A percentile compares a stretch with the other conserved stretches of the same genome.
These are phyloP conservation scores for Zygosaccharomyces gambellarensis DNA, from an alignment of 805 yeast species.

Conservation along the genomic window DNA sequence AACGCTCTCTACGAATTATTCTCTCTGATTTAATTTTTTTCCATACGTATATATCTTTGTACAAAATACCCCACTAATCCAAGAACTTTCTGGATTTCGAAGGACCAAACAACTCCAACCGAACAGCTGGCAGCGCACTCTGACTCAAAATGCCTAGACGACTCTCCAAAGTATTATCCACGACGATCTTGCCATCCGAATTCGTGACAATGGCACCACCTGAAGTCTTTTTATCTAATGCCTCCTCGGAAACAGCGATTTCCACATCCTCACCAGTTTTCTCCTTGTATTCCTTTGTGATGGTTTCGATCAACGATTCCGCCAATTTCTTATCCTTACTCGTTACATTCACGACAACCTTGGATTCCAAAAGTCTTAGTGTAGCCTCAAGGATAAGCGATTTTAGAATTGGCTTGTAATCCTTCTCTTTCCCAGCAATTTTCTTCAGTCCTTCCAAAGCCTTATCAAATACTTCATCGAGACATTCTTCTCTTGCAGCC, in stretches of 20 bases:
- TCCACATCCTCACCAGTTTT: slow-evolving; percentile 55
- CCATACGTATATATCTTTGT: neutral
- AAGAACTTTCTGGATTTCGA: slow-evolving; percentile 85
- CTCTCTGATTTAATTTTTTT: neutral
- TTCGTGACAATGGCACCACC: slow-evolving; percentile 83
- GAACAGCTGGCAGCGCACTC: slow-evolving; percentile 86
- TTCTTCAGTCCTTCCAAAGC: slow-evolving; percentile 60
- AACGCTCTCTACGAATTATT: neutral
- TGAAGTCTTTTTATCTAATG: slow-evolving; percentile 57
- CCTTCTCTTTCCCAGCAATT: slow-evolving; percentile 48
- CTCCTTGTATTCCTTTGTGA: slow-evolving; percentile 58
- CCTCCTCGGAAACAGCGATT: slow-evolving; percentile 53
- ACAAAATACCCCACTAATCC: slow-evolving; percentile 43
- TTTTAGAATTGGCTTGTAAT: slow-evolving; percentile 64
- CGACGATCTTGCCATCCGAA: slow-evolving; percentile 75
- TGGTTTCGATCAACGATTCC: slow-evolving; percentile 41
- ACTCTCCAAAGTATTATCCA: slow-evolving; percentile 90
- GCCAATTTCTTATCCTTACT: slow-evolving; percentile 39
- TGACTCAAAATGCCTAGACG: slow-evolving; percentile 78
- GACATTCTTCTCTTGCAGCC: slow-evolving; percentile 75
- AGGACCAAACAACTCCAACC: slow-evolving; percentile 84
- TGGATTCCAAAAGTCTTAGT: slow-evolving; percentile 66
- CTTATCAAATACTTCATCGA: slow-evolving; percentile 66
- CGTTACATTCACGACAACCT: slow-evolving; percentile 57
- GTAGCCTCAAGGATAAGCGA: slow-evolving; percentile 78